Evolutionary conservation across 2,329 filamentous ascomycete genomes (phyloP).

Genomic region (Monascus ruber): DNA sequence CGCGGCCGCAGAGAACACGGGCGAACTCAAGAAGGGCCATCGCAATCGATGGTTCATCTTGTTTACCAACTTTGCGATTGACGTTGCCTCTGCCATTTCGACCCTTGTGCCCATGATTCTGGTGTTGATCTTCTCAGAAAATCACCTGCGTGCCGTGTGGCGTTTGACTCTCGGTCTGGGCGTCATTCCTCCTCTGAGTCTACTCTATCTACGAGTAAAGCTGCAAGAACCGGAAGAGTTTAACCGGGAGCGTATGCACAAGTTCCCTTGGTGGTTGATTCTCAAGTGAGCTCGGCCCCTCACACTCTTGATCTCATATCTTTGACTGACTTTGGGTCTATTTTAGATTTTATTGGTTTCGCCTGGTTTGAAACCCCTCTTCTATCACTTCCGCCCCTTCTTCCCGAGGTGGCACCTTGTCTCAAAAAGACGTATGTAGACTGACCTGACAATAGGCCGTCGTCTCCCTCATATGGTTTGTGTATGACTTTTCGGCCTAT

Average conservation of each 20-base stretch:
- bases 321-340: conserved; percentile 31
- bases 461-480: conserved; percentile 71
- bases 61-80: conserved; percentile 82
- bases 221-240: conserved; percentile 72
- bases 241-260: conserved; percentile 56
- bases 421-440: not conserved
- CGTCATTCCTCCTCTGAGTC: conserved; percentile 60
- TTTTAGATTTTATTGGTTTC: conserved; percentile 59
- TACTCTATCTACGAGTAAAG: conserved; percentile 60
- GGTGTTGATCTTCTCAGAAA: conserved; percentile 46
- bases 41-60: conserved; percentile 87
- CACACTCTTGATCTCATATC: conserved; percentile 2
- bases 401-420: no score
- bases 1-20: conserved; percentile 70
- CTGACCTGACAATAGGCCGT: conserved; percentile 28
- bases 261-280: conserved; percentile 42
- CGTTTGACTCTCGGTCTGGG: conserved; percentile 69
- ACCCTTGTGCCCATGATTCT: conserved; percentile 64
- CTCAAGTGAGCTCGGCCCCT: conserved; percentile 27
- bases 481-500: conserved; percentile 78
- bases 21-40: conserved; percentile 66
- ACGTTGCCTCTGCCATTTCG: conserved; percentile 70
- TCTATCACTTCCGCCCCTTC: not conserved
- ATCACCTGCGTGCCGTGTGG: conserved; percentile 66
- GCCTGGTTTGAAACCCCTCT: conserved; percentile 38